These are phyloP conservation scores for Arabis alpina DNA, from an alignment of 345 rosid genomes.

Conservation along the genomic window DNA sequence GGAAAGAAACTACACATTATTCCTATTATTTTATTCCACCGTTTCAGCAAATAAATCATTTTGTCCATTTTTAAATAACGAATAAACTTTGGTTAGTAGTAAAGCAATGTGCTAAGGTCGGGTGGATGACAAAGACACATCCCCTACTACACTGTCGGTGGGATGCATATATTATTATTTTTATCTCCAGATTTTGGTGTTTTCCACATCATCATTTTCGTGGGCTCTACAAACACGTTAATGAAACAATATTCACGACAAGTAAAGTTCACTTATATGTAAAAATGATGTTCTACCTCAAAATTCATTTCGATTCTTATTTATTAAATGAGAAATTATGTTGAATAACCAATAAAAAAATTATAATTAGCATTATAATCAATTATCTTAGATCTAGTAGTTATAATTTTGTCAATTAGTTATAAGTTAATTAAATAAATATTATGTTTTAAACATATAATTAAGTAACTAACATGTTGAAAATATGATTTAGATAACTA, in stretches of 20 bases:
- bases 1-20: background rate
- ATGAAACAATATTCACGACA: background rate
- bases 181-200: background rate
- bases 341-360: no score
- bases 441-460: no score
- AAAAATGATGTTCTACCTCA: conserved; percentile 1
- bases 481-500: no score
- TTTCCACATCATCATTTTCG: conserved; percentile 27
- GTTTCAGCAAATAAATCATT: background rate
- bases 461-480: no score
- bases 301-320: no score
- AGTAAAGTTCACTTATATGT: background rate
- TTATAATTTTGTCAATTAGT: no score
- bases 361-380: no score
- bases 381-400: no score
- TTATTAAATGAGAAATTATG: no score
- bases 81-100: conserved; percentile 25
- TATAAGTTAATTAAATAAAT: no score
- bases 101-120: conserved; percentile 26
- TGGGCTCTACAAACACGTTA: background rate
- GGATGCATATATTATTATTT: conserved; percentile 9
- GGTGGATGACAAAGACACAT: conserved; percentile 38
- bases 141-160: conserved; percentile 42
- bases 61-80: background rate
- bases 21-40: background rate